phyloP scores from a whole-genome alignment of 2,329 filamentous ascomycete genomes.

The Fusarium camptoceras region DNA sequence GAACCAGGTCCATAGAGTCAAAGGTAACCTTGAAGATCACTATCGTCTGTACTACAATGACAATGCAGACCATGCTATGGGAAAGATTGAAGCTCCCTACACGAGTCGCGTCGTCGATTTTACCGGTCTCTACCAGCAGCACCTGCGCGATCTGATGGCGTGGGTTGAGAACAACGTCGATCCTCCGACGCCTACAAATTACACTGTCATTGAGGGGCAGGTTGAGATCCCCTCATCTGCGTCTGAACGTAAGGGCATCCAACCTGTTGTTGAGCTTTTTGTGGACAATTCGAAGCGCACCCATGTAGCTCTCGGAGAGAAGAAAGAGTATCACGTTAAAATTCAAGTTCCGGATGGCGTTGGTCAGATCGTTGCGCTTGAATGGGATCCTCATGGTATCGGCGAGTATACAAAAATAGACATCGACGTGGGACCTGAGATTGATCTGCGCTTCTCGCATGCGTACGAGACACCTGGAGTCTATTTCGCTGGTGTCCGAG shows the following conservation, averaged over 20 bases:
- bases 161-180: slow-evolving; percentile 34
- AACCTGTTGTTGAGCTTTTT: slow-evolving; percentile 28
- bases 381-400: slow-evolving; percentile 29
- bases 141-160: slow-evolving; percentile 32
- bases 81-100: background rate
- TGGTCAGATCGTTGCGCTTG: slow-evolving; percentile 29
- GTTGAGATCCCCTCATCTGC: slow-evolving; percentile 16
- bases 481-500: slow-evolving; percentile 17
- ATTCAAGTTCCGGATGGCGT: background rate
- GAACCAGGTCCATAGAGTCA: slow-evolving; percentile 10
- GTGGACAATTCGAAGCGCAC: background rate
- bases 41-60: slow-evolving; percentile 40
- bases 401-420: slow-evolving; percentile 16
- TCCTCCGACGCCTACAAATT: slow-evolving; percentile 19
- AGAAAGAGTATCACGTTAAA: background rate
- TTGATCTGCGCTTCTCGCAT: background rate
- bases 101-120: slow-evolving; percentile 20
- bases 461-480: slow-evolving; percentile 12
- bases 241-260: slow-evolving; percentile 31
- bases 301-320: background rate
- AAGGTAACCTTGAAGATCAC: slow-evolving; percentile 26
- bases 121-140: slow-evolving; percentile 29
- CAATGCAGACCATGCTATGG: slow-evolving; percentile 35
- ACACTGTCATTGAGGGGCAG: slow-evolving; percentile 19
- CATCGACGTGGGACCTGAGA: background rate